Percentiles rank a stretch among this genome's conserved stretches.
Conservation (phyloP, 352 stramenopile genomes). For the Phytophthora pluvialis region DNA sequence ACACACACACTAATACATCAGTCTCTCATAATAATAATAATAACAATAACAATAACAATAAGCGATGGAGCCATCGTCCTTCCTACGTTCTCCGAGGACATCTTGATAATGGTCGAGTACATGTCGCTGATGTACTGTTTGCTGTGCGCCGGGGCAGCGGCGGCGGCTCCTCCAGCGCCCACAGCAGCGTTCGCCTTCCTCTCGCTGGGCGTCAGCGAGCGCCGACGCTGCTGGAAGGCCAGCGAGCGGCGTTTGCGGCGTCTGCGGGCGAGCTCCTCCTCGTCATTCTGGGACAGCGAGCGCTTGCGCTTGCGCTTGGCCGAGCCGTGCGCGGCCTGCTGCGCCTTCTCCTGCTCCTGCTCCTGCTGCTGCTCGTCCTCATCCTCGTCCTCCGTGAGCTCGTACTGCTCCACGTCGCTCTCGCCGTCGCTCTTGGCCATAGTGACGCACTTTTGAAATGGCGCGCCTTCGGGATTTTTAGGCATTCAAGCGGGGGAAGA, state of each 20-base stretch:
- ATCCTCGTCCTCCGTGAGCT: conserved; percentile 39
- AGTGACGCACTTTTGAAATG: conserved; percentile 7
- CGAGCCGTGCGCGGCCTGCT: conserved; percentile 12
- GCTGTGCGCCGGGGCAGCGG: conserved; percentile 37
- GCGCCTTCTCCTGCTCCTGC: conserved; percentile 23
- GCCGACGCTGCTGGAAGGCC: conserved; percentile 74
- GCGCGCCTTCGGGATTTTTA: conserved; percentile 9
- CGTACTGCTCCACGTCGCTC: conserved; percentile 34
- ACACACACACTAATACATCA: conserved; percentile 1
- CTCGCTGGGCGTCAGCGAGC: conserved; percentile 67
- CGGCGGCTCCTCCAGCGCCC: neutral
- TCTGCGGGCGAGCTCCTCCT: conserved; percentile 70
- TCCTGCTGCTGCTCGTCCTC: conserved; percentile 37
- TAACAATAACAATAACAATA: conserved; percentile 4
- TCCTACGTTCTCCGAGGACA: conserved; percentile 90
- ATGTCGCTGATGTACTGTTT: conserved; percentile 91
- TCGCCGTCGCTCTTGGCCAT: conserved; percentile 41
- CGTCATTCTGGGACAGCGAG: conserved; percentile 54
- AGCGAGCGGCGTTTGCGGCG: conserved; percentile 68
- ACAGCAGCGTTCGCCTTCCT: conserved; percentile 11
- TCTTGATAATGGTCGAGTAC: conserved; percentile 93
- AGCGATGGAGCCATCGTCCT: too few relatives aligned
- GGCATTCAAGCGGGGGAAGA: neutral
- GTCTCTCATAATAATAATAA: neutral
- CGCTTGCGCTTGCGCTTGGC: conserved; percentile 63